These are phyloP conservation scores for Phytopythium delawarense DNA, from an alignment of 352 stramenopile species.

Conservation along the genomic window DNA sequence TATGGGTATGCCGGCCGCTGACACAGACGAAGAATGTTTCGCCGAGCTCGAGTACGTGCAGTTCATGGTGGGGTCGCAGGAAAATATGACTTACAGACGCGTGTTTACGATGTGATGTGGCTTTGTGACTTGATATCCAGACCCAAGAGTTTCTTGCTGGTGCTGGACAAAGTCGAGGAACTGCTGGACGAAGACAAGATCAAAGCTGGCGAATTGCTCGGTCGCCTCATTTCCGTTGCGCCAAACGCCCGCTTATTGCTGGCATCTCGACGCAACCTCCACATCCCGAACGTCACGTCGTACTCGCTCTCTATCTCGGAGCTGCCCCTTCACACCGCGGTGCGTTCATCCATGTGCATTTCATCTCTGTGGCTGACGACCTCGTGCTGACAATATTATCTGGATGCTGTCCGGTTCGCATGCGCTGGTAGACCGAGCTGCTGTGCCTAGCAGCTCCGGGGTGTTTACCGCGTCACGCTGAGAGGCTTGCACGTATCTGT, in stretches of 20 bases:
- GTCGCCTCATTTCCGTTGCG: slow-evolving; percentile 65
- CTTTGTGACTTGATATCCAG: slow-evolving; percentile 15
- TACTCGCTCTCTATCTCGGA: slow-evolving; percentile 77
- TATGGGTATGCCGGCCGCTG: slow-evolving; percentile 65
- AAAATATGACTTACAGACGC: background rate
- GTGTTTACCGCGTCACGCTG: slow-evolving; percentile 55
- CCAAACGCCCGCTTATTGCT: slow-evolving; percentile 65
- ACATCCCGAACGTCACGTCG: slow-evolving; percentile 74
- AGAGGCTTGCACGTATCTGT: slow-evolving; percentile 66
- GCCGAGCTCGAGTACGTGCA: slow-evolving; percentile 48
- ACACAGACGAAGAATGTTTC: slow-evolving; percentile 78
- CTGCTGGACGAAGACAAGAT: slow-evolving; percentile 72
- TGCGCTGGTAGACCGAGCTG: slow-evolving; percentile 47
- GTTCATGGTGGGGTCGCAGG: slow-evolving; percentile 2
- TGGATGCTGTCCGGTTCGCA: background rate
- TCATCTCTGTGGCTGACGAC: background rate
- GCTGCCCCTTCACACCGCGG: slow-evolving; percentile 61
- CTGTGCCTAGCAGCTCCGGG: slow-evolving; percentile 59
- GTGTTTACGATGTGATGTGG: slow-evolving; percentile 5
- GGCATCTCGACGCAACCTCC: slow-evolving; percentile 61
- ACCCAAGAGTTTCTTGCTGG: slow-evolving; percentile 61
- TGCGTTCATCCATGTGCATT: slow-evolving; percentile 14
- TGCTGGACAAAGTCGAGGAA: slow-evolving; percentile 81
- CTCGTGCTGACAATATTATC: background rate
- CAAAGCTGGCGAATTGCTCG: slow-evolving; percentile 63